Evolutionary conservation across 768 basidiomycete genomes (phyloP).

Genomic region (Podaxis pistillaris): DNA sequence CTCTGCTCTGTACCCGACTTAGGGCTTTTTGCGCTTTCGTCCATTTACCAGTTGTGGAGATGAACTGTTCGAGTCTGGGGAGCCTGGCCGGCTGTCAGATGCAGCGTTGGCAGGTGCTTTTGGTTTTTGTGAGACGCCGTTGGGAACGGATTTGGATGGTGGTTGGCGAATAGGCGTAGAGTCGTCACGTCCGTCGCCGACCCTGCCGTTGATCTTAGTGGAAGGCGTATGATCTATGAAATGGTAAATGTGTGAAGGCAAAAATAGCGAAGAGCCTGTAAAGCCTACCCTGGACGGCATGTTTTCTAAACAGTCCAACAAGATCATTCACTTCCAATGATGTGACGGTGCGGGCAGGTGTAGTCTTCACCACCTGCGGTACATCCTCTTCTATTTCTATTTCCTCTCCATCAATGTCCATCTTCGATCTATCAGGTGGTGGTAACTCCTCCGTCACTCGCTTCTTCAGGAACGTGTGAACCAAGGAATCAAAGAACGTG

Average conservation of each 20-base stretch:
- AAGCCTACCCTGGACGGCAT: slow-evolving; percentile 8
- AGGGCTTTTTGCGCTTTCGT: slow-evolving; percentile 56
- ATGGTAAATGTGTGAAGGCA: background rate
- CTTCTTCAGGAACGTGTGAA: slow-evolving; percentile 34
- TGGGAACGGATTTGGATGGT: background rate
- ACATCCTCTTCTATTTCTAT: slow-evolving; percentile 49
- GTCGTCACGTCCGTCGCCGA: background rate
- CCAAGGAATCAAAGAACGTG: slow-evolving; percentile 61
- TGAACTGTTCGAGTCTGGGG: slow-evolving; percentile 19
- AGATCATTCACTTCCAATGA: slow-evolving; percentile 12
- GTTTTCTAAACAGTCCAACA: slow-evolving; percentile 14
- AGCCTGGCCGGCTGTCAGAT: slow-evolving; percentile 1
- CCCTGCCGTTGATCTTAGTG: slow-evolving; percentile 1
- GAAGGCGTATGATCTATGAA: slow-evolving; percentile 5
- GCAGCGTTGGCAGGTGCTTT: background rate
- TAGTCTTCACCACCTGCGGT: slow-evolving; percentile 19
- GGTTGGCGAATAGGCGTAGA: background rate
- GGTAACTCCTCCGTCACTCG: slow-evolving; percentile 17
- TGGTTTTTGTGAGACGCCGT: slow-evolving; percentile 3
- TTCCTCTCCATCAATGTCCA: slow-evolving; percentile 31
- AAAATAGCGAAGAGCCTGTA: background rate
- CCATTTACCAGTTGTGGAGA: slow-evolving; percentile 32
- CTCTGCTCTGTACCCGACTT: slow-evolving; percentile 24
- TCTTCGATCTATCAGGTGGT: slow-evolving; percentile 15
- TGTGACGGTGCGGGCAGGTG: background rate